Evolutionary conservation across 2,329 filamentous ascomycete genomes (phyloP).

Genomic region (Nigrospora oryzae): DNA sequence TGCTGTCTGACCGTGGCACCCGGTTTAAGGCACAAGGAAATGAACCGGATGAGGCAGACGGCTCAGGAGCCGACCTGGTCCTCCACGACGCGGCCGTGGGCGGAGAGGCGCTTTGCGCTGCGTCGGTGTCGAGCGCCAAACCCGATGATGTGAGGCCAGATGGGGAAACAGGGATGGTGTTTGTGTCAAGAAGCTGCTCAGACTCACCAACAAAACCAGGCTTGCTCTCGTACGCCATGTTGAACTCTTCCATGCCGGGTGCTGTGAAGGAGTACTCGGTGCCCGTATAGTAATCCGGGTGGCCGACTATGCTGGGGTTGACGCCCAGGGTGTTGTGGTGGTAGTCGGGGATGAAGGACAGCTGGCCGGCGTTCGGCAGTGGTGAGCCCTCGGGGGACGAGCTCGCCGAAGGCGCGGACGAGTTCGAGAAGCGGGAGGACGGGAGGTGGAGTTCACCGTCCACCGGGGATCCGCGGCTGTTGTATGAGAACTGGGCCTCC

Average conservation of each 20-base stretch:
- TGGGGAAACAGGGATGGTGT: no score
- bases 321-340: slow-evolving; percentile 45
- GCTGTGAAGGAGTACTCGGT: slow-evolving; percentile 47
- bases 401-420: slow-evolving; percentile 53
- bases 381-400: slow-evolving; percentile 63
- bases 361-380: slow-evolving; percentile 50
- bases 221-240: slow-evolving; percentile 39
- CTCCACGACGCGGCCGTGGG: background rate
- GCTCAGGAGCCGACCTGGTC: background rate
- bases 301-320: slow-evolving; percentile 55
- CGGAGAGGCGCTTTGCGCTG: background rate
- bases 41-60: no score
- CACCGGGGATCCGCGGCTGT: slow-evolving; percentile 39
- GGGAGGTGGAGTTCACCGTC: slow-evolving; percentile 41
- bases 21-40: no score
- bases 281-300: slow-evolving; percentile 42
- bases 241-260: slow-evolving; percentile 40
- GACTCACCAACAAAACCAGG: slow-evolving; percentile 50
- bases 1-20: no score
- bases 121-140: no score
- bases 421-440: slow-evolving; percentile 52
- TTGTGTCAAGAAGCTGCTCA: no score
- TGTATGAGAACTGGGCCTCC: slow-evolving; percentile 36
- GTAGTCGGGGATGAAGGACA: slow-evolving; percentile 51
- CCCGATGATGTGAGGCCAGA: no score